Evolutionary conservation across 257 asterid genomes (phyloP), one percentile per base, ranked within the genome.

Genomic region (Solanum etuberosum): DNA sequence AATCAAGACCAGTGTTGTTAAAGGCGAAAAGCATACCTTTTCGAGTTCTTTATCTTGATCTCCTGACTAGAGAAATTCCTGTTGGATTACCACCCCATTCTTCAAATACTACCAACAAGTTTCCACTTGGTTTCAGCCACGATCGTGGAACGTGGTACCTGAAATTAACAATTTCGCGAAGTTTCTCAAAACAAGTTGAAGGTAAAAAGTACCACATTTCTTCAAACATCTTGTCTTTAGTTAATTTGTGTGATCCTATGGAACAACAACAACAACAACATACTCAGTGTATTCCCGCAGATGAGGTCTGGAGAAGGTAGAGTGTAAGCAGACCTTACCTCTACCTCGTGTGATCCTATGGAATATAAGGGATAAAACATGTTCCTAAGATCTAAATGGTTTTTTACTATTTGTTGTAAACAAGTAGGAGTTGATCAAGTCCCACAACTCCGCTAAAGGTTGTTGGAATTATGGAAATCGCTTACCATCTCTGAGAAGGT

Each of bases 401-500:
- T 51, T 51, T 15, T 6, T 5, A 16, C 61, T 16, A 7, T 51
- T 51, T 51, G 61, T 16, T 51, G 23, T 51, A 51, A 51, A 51
- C 20, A 68, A 68, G 76, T 15, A 68, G 20, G 20, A 65, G 13
- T 68, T 68, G 38, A 68, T 68, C 78, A 16, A 31, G 78, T 32
- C 23, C 38, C 38, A 71, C 48, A 35, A 73, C 38, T 27, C 37
- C 1, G 1, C 9, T 15, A 15, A 35, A 35, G 29, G 48, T 78
- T 14, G 38, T 16, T 27, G 27, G 65, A 16, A 78, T 27, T 27
- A 27, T 43, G 61, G 61, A n/a, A 13, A 61, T 38, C 4, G 20
- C 86, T 92, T 91, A 96, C 99, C 99, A 97, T 97, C 95, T 95
- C 82, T 97, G 99, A 85, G 99, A 94, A 46, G 99, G 99, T 42